These are phyloP conservation scores for Spiraea crenata DNA, from an alignment of 331 rosid genomes.

Conservation along the genomic window DNA sequence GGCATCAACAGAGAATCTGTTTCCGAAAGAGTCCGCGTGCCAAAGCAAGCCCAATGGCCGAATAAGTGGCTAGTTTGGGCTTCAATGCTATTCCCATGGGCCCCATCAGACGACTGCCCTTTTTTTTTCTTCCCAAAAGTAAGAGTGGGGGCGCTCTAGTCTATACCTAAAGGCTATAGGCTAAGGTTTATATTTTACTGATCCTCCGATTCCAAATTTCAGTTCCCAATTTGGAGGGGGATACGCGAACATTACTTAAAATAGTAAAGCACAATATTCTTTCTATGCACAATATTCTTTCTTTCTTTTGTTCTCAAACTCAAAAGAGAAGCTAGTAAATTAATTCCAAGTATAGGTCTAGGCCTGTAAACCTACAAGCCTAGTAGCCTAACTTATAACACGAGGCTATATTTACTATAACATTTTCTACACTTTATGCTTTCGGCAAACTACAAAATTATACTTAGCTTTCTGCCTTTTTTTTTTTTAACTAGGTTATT, in stretches of 20 bases:
- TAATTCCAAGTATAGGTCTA: not conserved
- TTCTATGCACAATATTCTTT: conserved; percentile 7
- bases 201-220: conserved; percentile 15
- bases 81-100: conserved; percentile 22
- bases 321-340: not conserved
- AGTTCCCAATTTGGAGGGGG: conserved; percentile 57
- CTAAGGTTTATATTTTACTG: not conserved
- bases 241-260: conserved; percentile 38
- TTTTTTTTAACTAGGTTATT: not conserved
- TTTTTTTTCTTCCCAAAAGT: no score
- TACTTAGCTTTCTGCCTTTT: not conserved
- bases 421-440: conserved; percentile 19
- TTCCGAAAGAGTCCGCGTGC: conserved; percentile 27
- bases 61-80: conserved; percentile 42
- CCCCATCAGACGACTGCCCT: conserved; percentile 20
- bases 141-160: no score
- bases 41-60: conserved; percentile 34
- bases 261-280: conserved; percentile 29
- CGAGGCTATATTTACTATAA: no score
- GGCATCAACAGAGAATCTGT: no score
- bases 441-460: conserved; percentile 13
- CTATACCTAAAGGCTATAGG: not conserved
- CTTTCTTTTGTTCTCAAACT: not conserved
- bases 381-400: conserved; percentile 2
- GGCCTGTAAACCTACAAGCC: conserved; percentile 19